Conservation (phyloP, 768 basidiomycete genomes). For the Russula sp. region DNA sequence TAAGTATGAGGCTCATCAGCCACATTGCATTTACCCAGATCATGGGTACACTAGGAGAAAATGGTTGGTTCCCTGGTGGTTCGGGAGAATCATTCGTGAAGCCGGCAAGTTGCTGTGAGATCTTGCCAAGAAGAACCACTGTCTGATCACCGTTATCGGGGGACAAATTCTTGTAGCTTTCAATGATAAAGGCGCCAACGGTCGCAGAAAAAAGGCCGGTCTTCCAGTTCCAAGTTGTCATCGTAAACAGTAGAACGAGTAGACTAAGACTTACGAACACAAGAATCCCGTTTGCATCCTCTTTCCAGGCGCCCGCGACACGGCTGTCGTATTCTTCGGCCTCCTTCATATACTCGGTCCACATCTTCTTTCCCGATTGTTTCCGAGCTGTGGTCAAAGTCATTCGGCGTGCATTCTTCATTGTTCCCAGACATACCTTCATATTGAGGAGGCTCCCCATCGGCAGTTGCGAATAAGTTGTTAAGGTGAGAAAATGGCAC, state of each 20-base stretch:
- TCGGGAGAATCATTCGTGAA: not conserved
- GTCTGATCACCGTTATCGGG: not conserved
- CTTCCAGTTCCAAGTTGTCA: not conserved
- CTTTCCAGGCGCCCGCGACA: not conserved
- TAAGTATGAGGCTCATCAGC: constrained; percentile 13
- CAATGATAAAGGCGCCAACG: not conserved
- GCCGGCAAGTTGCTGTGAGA: not conserved
- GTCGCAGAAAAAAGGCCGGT: not conserved
- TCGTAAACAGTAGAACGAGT: not conserved
- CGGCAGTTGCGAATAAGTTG: not conserved
- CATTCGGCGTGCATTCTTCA: not conserved
- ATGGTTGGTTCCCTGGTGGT: not conserved
- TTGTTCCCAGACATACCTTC: not conserved
- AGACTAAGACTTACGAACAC: not conserved
- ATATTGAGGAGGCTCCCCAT: not conserved
- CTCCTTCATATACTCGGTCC: not conserved
- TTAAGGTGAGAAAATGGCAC: not conserved
- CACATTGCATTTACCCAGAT: constrained; percentile 15
- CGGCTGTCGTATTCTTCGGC: not conserved
- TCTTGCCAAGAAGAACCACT: not conserved
- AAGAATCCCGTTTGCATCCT: not conserved
- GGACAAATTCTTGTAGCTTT: not conserved
- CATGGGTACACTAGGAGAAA: not conserved
- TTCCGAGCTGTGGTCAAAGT: not conserved
- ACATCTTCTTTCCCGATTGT: not conserved